Evolutionary conservation across 805 yeast species (phyloP).

Genomic region (Metschnikowia anglica): DNA sequence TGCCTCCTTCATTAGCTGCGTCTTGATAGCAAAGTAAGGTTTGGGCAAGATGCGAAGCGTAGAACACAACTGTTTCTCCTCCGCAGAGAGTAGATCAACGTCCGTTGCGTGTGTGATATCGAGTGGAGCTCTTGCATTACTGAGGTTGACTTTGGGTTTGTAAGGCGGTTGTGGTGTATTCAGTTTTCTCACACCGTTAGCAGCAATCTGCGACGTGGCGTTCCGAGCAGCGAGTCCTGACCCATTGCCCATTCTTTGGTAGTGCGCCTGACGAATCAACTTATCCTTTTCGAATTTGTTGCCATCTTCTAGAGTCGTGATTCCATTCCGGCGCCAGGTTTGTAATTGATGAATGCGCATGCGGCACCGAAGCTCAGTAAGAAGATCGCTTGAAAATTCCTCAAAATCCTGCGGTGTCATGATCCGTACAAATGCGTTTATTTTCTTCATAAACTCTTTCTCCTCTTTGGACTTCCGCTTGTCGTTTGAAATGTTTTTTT

Average conservation of each 20-base stretch:
- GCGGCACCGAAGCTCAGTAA: slow-evolving; percentile 76
- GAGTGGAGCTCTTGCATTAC: slow-evolving; percentile 47
- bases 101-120: slow-evolving; percentile 81
- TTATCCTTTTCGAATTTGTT: slow-evolving; percentile 86
- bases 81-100: slow-evolving; percentile 76
- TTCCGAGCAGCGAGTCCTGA: slow-evolving; percentile 23
- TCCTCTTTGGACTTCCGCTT: slow-evolving; percentile 88
- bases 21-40: slow-evolving; percentile 91
- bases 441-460: slow-evolving; percentile 70
- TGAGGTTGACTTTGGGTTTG: slow-evolving; percentile 42
- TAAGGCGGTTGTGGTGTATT: slow-evolving; percentile 41
- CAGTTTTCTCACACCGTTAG: slow-evolving; percentile 22
- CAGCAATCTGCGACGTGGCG: slow-evolving; percentile 11
- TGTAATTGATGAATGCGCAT: slow-evolving; percentile 85
- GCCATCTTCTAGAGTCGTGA: slow-evolving; percentile 81
- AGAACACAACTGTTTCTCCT: slow-evolving; percentile 83
- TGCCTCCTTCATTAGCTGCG: slow-evolving; percentile 82
- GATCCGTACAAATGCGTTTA: slow-evolving; percentile 79
- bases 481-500: slow-evolving; percentile 76
- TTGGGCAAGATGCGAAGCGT: slow-evolving; percentile 85
- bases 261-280: slow-evolving; percentile 58
- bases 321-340: slow-evolving; percentile 89
- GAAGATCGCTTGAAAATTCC: slow-evolving; percentile 66
- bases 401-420: slow-evolving; percentile 82
- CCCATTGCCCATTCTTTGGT: slow-evolving; percentile 54